A percentile compares a stretch with the other conserved stretches of the same genome.
Evolutionary conservation across 2,329 filamentous ascomycete genomes (phyloP).

Genomic region (Alternaria solani): DNA sequence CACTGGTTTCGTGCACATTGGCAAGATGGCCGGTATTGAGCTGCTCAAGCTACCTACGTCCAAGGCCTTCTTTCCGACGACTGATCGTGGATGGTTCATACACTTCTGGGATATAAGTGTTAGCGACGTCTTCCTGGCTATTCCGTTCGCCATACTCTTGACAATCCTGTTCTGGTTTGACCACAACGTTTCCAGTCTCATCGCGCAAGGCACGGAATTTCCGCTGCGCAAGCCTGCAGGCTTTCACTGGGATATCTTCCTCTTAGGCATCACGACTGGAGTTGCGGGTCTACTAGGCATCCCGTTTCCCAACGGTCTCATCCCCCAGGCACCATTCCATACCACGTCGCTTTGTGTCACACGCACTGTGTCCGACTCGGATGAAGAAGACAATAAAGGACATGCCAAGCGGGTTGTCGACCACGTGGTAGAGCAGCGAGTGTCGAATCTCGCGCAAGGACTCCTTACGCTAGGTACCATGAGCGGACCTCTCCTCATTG

Average conservation of each 20-base stretch:
- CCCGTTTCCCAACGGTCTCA: constrained; percentile 66
- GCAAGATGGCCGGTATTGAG: constrained; percentile 76
- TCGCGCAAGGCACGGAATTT: constrained; percentile 64
- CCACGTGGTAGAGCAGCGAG: constrained; percentile 64
- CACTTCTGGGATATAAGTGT: constrained; percentile 80
- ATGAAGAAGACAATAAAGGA: constrained; percentile 55
- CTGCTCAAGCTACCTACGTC: constrained; percentile 78
- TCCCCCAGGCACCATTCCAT: constrained; percentile 68
- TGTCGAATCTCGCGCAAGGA: constrained; percentile 65
- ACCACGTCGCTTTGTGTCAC: constrained; percentile 61
- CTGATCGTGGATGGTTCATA: constrained; percentile 77
- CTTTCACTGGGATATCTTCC: constrained; percentile 69
- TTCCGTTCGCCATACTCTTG: constrained; percentile 85
- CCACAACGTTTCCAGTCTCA: constrained; percentile 72
- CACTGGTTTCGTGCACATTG: constrained; percentile 86
- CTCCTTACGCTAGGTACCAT: constrained; percentile 64
- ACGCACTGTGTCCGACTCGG: constrained; percentile 50
- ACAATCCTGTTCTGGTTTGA: constrained; percentile 91
- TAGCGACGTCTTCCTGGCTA: constrained; percentile 78
- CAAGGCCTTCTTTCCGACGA: constrained; percentile 80
- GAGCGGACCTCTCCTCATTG: constrained; percentile 63
- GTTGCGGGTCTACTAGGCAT: constrained; percentile 64
- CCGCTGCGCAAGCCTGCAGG: constrained; percentile 66
- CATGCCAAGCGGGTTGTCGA: constrained; percentile 54
- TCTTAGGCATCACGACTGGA: constrained; percentile 64